Evolutionary conservation across 1,139 yeast species (phyloP).

Genomic region (Protomyces inundatus): DNA sequence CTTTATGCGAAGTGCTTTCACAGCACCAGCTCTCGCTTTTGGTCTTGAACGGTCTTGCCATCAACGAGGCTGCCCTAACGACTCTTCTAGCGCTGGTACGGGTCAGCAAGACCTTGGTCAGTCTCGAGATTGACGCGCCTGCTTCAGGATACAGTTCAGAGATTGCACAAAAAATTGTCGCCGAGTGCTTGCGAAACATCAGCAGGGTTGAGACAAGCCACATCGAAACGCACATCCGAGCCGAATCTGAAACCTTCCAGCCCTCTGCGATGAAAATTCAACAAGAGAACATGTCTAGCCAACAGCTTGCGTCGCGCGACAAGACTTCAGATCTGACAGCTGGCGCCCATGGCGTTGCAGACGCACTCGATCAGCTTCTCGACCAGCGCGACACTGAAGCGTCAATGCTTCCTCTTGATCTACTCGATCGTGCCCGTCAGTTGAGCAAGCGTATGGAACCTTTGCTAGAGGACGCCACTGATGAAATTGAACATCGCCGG

Average conservation of each 20-base stretch:
- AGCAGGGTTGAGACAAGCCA: not conserved
- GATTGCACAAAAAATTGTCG: slow-evolving; percentile 3
- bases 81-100: slow-evolving; percentile 17
- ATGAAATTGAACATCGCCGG: slow-evolving; percentile 11
- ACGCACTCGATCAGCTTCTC: slow-evolving; percentile 16
- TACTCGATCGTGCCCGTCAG: slow-evolving; percentile 18
- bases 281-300: not conserved
- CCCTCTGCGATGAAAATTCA: not conserved
- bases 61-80: slow-evolving; percentile 10
- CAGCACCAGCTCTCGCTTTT: slow-evolving; percentile 7
- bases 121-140: slow-evolving; percentile 11
- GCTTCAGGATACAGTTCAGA: slow-evolving; percentile 2
- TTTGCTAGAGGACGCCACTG: slow-evolving; percentile 1
- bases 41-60: not conserved
- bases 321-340: slow-evolving; percentile 1
- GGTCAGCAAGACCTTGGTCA: slow-evolving; percentile 9
- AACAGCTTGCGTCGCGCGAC: not conserved
- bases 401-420: slow-evolving; percentile 3
- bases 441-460: slow-evolving; percentile 20
- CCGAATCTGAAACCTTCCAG: not conserved
- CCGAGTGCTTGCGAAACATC: slow-evolving; percentile 18
- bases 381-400: slow-evolving; percentile 2
- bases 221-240: not conserved
- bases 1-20: slow-evolving; percentile 5
- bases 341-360: slow-evolving; percentile 18